Evolutionary conservation across 495 filamentous ascomycete genomes (phyloP).

Genomic region (Penicillium paxilli): DNA sequence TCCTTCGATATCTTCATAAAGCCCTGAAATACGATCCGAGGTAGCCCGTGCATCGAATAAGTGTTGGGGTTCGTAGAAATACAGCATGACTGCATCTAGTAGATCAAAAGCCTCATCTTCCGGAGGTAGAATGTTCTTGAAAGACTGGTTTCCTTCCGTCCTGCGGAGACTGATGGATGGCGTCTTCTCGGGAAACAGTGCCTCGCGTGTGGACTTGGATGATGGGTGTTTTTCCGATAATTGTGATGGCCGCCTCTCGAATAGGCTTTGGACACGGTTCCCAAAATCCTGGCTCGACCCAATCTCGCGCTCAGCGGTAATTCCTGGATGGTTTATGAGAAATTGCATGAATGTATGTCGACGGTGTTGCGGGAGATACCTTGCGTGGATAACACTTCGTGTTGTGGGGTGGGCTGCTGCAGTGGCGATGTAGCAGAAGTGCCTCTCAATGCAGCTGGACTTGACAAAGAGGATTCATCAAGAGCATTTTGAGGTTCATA

Average conservation of each 20-base stretch:
- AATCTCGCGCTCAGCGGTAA: slow-evolving; percentile 7
- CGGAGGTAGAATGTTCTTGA: background rate
- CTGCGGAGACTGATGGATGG: background rate
- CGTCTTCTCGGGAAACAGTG: background rate
- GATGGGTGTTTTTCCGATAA: background rate
- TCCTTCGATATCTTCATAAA: background rate
- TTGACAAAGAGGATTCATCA: background rate
- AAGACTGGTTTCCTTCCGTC: background rate
- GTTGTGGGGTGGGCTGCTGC: background rate
- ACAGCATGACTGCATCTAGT: slow-evolving; percentile 5
- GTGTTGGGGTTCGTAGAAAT: slow-evolving; percentile 7
- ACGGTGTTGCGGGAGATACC: background rate
- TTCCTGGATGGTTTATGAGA: background rate
- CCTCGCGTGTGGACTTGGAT: background rate
- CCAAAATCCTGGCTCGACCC: slow-evolving; percentile 9
- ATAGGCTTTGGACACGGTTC: slow-evolving; percentile 2
- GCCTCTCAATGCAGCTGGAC: background rate
- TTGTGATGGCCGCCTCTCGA: slow-evolving; percentile 1
- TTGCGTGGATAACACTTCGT: background rate
- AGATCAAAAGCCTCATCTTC: slow-evolving; percentile 3
- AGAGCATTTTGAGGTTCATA: background rate
- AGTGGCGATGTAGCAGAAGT: background rate
- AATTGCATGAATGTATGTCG: background rate
- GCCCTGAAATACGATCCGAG: slow-evolving; percentile 2
- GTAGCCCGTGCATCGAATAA: slow-evolving; percentile 8